These are phyloP conservation scores for Ceratopteris richardii DNA, from an alignment of 75 land plant genomes.

Conservation along the genomic window DNA sequence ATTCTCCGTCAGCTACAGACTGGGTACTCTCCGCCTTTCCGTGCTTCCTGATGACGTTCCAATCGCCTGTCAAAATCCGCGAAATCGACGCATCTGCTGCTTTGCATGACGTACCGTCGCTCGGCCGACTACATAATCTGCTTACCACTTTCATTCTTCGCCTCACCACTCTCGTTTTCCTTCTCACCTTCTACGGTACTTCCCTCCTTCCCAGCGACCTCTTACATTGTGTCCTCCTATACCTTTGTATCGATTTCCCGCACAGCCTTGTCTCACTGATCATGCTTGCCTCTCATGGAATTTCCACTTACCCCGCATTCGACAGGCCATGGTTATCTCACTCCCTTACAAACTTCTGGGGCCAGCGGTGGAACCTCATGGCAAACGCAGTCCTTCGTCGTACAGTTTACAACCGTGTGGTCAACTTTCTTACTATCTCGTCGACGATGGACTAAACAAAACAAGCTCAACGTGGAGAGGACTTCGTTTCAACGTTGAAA, in stretches of 20 bases:
- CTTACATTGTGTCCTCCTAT: not conserved
- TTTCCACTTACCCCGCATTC: conserved; percentile 17
- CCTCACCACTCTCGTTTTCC: not conserved
- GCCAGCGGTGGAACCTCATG: conserved; percentile 26
- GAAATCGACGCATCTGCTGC: not conserved
- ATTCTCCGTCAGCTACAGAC: not conserved
- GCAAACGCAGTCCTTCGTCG: conserved; percentile 15
- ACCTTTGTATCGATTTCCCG: not conserved
- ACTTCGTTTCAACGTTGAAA: too few relatives aligned
- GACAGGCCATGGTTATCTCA: conserved; percentile 21
- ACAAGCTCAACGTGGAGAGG: too few relatives aligned
- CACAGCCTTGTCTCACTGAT: not conserved
- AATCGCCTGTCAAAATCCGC: not conserved
- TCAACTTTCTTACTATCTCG: not conserved
- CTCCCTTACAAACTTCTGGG: conserved; percentile 31
- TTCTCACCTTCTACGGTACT: not conserved
- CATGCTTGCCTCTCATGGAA: not conserved
- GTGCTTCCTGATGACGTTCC: not conserved
- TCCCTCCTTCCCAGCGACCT: not conserved
- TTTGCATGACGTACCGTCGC: not conserved
- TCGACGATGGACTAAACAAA: too few relatives aligned
- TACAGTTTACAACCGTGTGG: conserved; percentile 17
- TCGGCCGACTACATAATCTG: too few relatives aligned
- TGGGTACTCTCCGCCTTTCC: not conserved
- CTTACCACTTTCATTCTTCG: not conserved